These are phyloP conservation scores for Blastobotrys muscicola DNA, from an alignment of 805 yeast species.

Conservation along the genomic window DNA sequence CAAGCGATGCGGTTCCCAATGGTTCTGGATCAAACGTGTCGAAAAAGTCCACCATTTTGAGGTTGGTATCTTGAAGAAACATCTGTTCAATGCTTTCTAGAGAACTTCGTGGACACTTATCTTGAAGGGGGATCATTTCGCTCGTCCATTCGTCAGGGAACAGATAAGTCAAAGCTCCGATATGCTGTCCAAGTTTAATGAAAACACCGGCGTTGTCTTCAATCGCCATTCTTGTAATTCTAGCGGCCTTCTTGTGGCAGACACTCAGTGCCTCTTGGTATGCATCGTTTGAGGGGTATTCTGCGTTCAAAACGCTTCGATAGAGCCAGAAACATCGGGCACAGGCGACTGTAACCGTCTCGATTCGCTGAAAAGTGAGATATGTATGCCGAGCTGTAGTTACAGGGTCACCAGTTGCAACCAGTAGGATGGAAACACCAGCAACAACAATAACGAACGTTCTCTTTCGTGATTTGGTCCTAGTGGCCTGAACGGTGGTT, in stretches of 20 bases:
- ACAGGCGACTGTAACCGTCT: constrained; percentile 42
- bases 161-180: constrained; percentile 84
- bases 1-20: constrained; percentile 91
- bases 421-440: too few species aligned
- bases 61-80: constrained; percentile 61
- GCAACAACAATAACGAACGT: too few species aligned
- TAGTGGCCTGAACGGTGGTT: too few species aligned
- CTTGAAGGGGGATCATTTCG: constrained; percentile 88
- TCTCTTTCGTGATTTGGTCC: too few species aligned
- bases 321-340: constrained; percentile 64
- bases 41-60: constrained; percentile 52
- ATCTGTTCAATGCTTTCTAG: constrained; percentile 56
- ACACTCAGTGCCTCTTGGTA: constrained; percentile 44
- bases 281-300: constrained; percentile 37
- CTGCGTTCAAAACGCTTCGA: constrained; percentile 41
- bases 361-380: constrained; percentile 21
- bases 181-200: constrained; percentile 91
- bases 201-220: constrained; percentile 86
- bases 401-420: too few species aligned
- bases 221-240: constrained; percentile 66
- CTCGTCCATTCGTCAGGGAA: constrained; percentile 92
- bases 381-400: constrained; percentile 15
- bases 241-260: constrained; percentile 72
- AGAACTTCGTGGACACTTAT: constrained; percentile 76
- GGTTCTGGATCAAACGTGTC: constrained; percentile 60